Percentiles rank a stretch among this genome's conserved stretches.
phyloP scores from a whole-genome alignment of 2,329 filamentous ascomycete species.

The Fusarium decemcellulare region DNA sequence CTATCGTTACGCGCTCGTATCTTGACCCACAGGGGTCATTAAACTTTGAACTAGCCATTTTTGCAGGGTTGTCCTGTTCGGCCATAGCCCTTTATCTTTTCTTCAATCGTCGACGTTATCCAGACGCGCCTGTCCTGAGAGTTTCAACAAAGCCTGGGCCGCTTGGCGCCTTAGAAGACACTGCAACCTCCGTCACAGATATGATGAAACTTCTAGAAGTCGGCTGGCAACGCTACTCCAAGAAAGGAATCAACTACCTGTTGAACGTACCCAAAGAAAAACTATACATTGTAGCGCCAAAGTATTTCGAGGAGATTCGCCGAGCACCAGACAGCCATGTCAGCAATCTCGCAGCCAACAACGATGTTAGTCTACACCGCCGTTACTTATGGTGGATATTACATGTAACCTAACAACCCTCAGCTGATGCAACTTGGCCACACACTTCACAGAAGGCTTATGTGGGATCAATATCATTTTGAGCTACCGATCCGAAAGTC shows the following conservation, averaged over 20 bases:
- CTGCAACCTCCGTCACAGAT: neutral
- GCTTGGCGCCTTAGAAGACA: neutral
- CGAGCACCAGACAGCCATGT: neutral
- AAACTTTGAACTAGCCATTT: neutral
- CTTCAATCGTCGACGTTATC: neutral
- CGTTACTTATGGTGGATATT: neutral
- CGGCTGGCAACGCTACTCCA: conserved; percentile 12
- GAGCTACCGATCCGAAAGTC: neutral
- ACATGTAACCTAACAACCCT: neutral
- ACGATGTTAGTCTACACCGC: neutral
- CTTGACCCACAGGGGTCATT: neutral
- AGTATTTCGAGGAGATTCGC: conserved; percentile 7
- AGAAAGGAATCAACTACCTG: conserved; percentile 9
- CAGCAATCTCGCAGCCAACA: neutral
- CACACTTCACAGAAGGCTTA: neutral
- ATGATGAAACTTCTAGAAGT: neutral
- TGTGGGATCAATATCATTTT: neutral
- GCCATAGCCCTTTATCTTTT: neutral
- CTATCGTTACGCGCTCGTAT: neutral
- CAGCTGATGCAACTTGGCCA: neutral
- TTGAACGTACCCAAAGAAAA: conserved; percentile 17
- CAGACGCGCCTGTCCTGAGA: neutral
- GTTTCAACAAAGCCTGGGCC: neutral
- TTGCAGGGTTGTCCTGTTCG: neutral
- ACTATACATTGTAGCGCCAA: conserved; percentile 10